Conservation (phyloP, 1,139 yeast species). For the Taphrina pruni region DNA sequence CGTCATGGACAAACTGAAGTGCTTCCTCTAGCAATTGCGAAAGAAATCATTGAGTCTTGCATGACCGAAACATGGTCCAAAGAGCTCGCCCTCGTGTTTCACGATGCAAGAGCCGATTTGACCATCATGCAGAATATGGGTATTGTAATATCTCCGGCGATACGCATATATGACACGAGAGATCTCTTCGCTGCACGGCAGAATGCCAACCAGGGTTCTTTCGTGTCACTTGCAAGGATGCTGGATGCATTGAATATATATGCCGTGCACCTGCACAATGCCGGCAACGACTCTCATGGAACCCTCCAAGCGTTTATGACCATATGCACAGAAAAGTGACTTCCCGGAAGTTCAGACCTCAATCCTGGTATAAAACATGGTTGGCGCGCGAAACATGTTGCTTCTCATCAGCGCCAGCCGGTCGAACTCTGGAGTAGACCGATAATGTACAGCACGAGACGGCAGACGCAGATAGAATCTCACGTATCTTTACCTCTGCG, state of each 20-base stretch:
- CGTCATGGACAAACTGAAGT: constrained; percentile 15
- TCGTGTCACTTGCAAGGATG: constrained; percentile 14
- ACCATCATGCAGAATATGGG: not conserved
- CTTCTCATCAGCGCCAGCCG: too few species aligned
- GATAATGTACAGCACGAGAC: too few species aligned
- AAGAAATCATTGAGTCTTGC: not conserved
- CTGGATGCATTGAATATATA: constrained; percentile 5
- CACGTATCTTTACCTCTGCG: too few species aligned
- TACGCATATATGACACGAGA: constrained; percentile 8
- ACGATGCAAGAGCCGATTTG: constrained; percentile 25
- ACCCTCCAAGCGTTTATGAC: constrained; percentile 18
- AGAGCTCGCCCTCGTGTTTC: constrained; percentile 11
- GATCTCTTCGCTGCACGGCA: constrained; percentile 24
- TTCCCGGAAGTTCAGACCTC: too few species aligned
- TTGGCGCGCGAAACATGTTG: too few species aligned
- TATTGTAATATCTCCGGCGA: not conserved
- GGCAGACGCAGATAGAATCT: too few species aligned
- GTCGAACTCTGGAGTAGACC: too few species aligned
- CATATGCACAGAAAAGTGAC: constrained; percentile 5
- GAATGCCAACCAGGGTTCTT: constrained; percentile 3
- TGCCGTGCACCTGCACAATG: constrained; percentile 23
- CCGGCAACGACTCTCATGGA: constrained; percentile 30
- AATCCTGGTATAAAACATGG: too few species aligned
- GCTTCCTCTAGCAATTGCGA: constrained; percentile 12
- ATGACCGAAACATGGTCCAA: not conserved